A percentile compares a stretch with the other conserved stretches of the same genome.
Evolutionary conservation across 345 rosid species (phyloP).

Genomic region (Viola odorata): DNA sequence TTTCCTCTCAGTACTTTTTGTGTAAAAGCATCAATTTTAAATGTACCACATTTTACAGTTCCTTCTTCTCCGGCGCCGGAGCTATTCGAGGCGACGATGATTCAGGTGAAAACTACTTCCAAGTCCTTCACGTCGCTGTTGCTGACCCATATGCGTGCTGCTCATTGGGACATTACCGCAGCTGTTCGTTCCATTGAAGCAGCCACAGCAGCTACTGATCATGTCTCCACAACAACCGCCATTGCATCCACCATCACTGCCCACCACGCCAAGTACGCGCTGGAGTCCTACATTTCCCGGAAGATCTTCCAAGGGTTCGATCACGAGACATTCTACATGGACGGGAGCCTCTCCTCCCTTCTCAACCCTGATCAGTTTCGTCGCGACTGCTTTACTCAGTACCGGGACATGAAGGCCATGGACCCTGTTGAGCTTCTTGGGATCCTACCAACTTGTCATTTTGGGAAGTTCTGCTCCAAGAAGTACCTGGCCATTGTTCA

Average conservation of each 20-base stretch:
- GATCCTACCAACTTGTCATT: slow-evolving; percentile 72
- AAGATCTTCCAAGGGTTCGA: slow-evolving; percentile 83
- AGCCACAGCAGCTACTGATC: slow-evolving; percentile 40
- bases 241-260: slow-evolving; percentile 47
- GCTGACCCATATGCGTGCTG: slow-evolving; percentile 77
- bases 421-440: slow-evolving; percentile 87
- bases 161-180: slow-evolving; percentile 90
- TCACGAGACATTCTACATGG: slow-evolving; percentile 93
- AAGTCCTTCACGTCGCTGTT: slow-evolving; percentile 73
- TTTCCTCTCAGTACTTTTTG: neutral
- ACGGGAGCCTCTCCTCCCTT: slow-evolving; percentile 75
- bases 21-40: too few species aligned
- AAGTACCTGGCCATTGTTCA: slow-evolving; percentile 79
- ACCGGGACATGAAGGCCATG: slow-evolving; percentile 88
- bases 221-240: slow-evolving; percentile 16
- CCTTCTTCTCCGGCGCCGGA: slow-evolving; percentile 77
- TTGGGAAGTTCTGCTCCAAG: slow-evolving; percentile 82
- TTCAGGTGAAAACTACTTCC: slow-evolving; percentile 67
- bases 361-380: slow-evolving; percentile 79
- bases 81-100: slow-evolving; percentile 61
- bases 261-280: slow-evolving; percentile 78
- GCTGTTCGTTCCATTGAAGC: slow-evolving; percentile 92
- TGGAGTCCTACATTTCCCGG: slow-evolving; percentile 67
- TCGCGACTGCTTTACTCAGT: slow-evolving; percentile 77
- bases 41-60: slow-evolving; percentile 32